Conservation (phyloP, 495 filamentous ascomycete species). For the Bombardia bombarda region DNA sequence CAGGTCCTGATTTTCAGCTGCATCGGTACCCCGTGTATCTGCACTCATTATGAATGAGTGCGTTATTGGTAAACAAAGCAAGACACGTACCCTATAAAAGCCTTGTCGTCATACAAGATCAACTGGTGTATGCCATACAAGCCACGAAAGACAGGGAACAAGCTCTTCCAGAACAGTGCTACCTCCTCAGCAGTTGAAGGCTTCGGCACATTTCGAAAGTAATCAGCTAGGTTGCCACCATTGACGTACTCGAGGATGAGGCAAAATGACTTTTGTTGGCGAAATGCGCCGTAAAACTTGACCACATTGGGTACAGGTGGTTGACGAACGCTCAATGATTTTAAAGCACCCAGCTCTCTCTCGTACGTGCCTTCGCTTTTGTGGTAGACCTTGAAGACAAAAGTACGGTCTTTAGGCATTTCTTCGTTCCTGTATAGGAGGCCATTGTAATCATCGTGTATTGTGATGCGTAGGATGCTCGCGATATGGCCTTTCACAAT, state of each 20-base stretch:
- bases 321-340: background rate
- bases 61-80: constrained; percentile 5
- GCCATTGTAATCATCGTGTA: constrained; percentile 23
- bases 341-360: background rate
- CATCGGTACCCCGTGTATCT: too few relatives aligned
- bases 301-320: background rate
- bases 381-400: background rate
- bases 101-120: background rate
- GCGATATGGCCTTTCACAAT: constrained; percentile 11
- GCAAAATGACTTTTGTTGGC: background rate
- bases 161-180: background rate
- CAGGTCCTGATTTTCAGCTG: too few relatives aligned
- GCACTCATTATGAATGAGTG: too few relatives aligned
- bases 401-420: too few relatives aligned
- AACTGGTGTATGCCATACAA: background rate
- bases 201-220: background rate
- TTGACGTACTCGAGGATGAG: background rate
- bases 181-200: background rate
- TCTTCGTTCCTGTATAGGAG: too few relatives aligned
- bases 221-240: background rate
- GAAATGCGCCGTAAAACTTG: background rate
- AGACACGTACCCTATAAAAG: background rate
- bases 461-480: constrained; percentile 14
- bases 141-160: background rate
- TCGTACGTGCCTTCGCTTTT: background rate